phyloP scores from a whole-genome alignment of 148 eudicot genomes.

The Dianthus caryophyllus region DNA sequence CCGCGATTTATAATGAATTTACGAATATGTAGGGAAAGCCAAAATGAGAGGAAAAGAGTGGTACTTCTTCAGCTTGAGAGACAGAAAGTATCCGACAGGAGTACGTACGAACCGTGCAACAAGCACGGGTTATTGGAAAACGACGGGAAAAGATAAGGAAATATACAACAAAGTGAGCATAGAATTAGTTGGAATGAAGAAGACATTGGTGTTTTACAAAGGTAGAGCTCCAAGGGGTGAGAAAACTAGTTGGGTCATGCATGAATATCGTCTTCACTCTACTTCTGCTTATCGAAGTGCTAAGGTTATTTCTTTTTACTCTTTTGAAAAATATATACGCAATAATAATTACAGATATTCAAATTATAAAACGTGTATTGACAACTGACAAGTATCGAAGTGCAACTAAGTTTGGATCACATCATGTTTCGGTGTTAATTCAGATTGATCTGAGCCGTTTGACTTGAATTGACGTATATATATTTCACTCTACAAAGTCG shows the following conservation, averaged over 20 bases:
- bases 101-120: slow-evolving; percentile 88
- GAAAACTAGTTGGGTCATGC: slow-evolving; percentile 95
- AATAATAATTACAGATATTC: too few relatives aligned
- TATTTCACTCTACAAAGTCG: background rate
- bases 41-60: slow-evolving; percentile 94
- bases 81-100: slow-evolving; percentile 87
- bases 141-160: slow-evolving; percentile 94
- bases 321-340: too few relatives aligned
- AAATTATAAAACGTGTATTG: too few relatives aligned
- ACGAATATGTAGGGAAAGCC: slow-evolving; percentile 39
- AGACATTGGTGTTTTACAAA: slow-evolving; percentile 78
- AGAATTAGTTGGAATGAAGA: slow-evolving; percentile 87
- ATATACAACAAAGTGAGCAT: slow-evolving; percentile 55
- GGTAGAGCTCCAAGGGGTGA: slow-evolving; percentile 96
- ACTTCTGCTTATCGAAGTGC: slow-evolving; percentile 68
- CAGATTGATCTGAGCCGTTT: too few relatives aligned
- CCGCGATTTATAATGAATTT: background rate
- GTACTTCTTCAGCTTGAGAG: slow-evolving; percentile 84
- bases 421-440: too few relatives aligned
- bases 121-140: slow-evolving; percentile 91
- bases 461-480: too few relatives aligned
- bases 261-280: slow-evolving; percentile 86
- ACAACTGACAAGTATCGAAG: too few relatives aligned
- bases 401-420: too few relatives aligned
- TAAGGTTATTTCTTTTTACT: slow-evolving; percentile 37